Evolutionary conservation across 2,329 filamentous ascomycete species (phyloP), one percentile per base, ranked within the genome.

Genomic region (Aphanoascus verrucosus): DNA sequence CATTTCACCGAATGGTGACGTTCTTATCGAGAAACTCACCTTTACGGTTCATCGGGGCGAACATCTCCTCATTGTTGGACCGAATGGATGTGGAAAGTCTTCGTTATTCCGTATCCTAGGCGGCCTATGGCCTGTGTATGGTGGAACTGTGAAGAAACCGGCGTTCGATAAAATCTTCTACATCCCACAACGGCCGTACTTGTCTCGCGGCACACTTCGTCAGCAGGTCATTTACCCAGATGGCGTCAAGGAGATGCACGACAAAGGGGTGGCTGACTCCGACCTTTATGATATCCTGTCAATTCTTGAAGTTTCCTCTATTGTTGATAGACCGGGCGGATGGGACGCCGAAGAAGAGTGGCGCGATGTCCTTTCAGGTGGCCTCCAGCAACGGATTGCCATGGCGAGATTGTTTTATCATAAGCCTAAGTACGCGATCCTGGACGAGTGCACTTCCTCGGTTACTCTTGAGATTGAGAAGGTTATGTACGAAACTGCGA

Each of bases 211-310:
- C 19, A 89, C 86, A 1, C 80, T 98, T n/a, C 84, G 93, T 38
- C 89, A 97, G 68, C 93, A 98, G 65, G 89, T 98, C 62, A 95
- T 93, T 56, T 98, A 98, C 69, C 93, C 93, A 0, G 93, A 98
- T 69, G 85, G 83, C 7, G 70, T 94, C 15, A 84, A 87, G 49
- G 85, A 90, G 58, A 95, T 96, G 84, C 86, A 87, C 42, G 80
- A 83, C 57, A 90, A 89, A 64, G 84, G 86, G 46, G 78, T 93
- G 34, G 89, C 86, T 0, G 93, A 98, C 65, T 75, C 78, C 0
- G 87, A 96, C 62, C 80, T 98, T 1, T 74, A 85, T 56, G 75
- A 78, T 11, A 87, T 96, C 56, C 80, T 98, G 32, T 77, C 78
- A 20, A 82, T 84, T 23, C 82, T 98, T 2, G 86, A 88, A 55